Base-by-base conservation (phyloP, 23 red algal species). In the Gracilariopsis chorda region DNA sequence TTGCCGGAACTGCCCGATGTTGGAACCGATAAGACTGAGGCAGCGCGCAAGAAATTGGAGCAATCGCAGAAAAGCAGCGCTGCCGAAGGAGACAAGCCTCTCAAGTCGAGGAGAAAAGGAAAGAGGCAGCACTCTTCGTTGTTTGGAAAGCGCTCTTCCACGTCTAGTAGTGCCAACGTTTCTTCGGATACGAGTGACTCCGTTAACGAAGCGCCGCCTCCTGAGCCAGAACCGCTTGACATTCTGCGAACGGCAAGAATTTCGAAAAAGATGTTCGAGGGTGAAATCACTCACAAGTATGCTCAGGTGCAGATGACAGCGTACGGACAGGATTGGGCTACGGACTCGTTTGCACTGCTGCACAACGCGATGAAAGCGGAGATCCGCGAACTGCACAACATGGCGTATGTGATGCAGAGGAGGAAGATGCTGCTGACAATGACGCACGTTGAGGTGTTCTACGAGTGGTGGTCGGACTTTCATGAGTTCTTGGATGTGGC, bases 351-450 rank as follows among this genome's bases (percentile, higher is more conserved):
- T 23, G 67, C 90, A 14, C 74, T 84, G 2, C 47, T 86, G 8
- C 90, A 93, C 49, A 93, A 93, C 55, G 90, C 90, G 34, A 69
- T 93, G 51, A 84, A 79, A 32, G 70, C 80, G 17, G 90, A 93
- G 56, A 17, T 93, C 36, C 41, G 55, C 0, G 90, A 93, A 37
- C 37, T 93, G 4, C 83, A 86, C 33, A 39, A 48, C 61, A 84
- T 93, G 62, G 77, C 58, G 30, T 74, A 84, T 59, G 61, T 77
- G 23, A 93, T 93, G 90, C 90, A 93, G 69, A 68, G 51, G 46
- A 37, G 78, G 16, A 78, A 86, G 90, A 51, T 77, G 47, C 48
- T 86, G 2, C 90, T 93, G 37, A 93, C 90, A 9, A 35, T 86
- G 42, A 78, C 75, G 20, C 79, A 93, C 49, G 86, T 93, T 64